These are phyloP conservation scores for Capsicum baccatum DNA, from an alignment of 257 asterid genomes.

Conservation along the genomic window DNA sequence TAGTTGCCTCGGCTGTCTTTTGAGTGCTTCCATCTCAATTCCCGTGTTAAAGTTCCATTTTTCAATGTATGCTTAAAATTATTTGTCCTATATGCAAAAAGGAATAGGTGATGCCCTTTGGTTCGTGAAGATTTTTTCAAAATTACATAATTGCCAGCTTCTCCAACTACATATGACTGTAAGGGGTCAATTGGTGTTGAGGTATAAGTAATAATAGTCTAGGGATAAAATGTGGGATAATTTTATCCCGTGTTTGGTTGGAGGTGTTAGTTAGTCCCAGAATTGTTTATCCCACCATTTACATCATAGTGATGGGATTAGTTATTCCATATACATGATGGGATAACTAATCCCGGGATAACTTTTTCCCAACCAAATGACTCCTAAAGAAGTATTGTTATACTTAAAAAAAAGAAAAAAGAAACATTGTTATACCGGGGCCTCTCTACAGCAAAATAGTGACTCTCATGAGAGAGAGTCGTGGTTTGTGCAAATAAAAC, in stretches of 20 bases:
- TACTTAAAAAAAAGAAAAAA: background rate
- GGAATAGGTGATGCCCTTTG: background rate
- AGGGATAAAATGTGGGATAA: no score
- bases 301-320: no score
- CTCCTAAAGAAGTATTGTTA: background rate
- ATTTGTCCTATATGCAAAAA: conserved; percentile 13
- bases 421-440: background rate
- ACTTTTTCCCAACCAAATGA: background rate
- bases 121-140: background rate
- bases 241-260: no score
- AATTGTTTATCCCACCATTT: no score
- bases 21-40: background rate
- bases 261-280: no score
- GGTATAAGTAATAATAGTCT: no score
- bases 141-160: background rate
- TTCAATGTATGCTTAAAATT: background rate
- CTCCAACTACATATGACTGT: background rate
- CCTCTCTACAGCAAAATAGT: background rate
- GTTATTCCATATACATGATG: no score
- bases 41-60: background rate
- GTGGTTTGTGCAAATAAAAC: no score
- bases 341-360: no score
- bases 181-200: no score
- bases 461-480: background rate
- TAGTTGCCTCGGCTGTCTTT: background rate